phyloP scores from a whole-genome alignment of 805 yeast species.

The Grigorovia transvaalensis region DNA sequence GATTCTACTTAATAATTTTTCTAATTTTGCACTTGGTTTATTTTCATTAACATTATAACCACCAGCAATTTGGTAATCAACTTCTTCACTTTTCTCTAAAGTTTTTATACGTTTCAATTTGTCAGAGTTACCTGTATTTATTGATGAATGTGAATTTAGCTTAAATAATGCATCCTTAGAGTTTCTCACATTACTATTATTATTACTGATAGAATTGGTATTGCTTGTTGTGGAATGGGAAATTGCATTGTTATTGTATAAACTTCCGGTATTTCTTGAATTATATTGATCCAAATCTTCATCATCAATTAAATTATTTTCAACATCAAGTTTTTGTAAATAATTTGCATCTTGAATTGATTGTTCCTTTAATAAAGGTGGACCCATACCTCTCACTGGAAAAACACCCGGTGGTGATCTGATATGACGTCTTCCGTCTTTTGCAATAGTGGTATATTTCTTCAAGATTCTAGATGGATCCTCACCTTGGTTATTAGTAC shows the following conservation, averaged over 20 bases:
- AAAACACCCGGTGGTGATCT: slow-evolving; percentile 69
- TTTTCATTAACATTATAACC: slow-evolving; percentile 28
- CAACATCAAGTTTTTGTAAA: neutral
- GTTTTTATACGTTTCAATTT: slow-evolving; percentile 9
- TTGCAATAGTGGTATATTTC: slow-evolving; percentile 2
- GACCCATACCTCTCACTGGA: slow-evolving; percentile 73
- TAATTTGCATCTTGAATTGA: slow-evolving; percentile 40
- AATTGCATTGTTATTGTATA: neutral
- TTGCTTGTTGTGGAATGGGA: neutral
- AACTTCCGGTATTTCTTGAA: too few relatives aligned
- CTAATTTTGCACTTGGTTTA: slow-evolving; percentile 28
- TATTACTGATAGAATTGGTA: neutral
- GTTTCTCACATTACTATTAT: neutral
- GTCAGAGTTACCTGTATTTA: neutral
- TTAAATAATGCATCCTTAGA: neutral
- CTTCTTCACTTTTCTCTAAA: slow-evolving; percentile 20
- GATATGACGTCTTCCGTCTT: slow-evolving; percentile 5
- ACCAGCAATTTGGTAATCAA: slow-evolving; percentile 17
- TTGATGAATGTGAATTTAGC: neutral
- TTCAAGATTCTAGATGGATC: neutral
- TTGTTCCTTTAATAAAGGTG: slow-evolving; percentile 44
- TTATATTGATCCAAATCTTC: neutral
- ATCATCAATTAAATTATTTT: neutral
- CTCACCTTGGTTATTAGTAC: neutral
- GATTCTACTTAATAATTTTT: slow-evolving; percentile 23